A percentile compares a stretch with the other conserved stretches of the same genome.
Conservation (phyloP, 306 rosid species). For the Quercus variabilis region DNA sequence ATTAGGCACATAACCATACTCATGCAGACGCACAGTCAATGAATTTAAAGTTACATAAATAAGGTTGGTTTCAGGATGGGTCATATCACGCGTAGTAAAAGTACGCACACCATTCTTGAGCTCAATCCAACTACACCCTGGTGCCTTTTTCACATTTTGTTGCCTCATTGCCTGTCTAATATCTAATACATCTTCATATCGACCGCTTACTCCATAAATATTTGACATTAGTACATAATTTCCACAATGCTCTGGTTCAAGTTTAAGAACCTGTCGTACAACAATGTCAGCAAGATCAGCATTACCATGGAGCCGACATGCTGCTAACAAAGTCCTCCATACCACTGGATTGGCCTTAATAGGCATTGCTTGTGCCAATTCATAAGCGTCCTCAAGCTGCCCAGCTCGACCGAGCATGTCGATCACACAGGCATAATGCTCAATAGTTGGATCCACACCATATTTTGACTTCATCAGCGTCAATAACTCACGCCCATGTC, state of each 20-base stretch:
- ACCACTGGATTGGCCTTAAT: constrained; percentile 60
- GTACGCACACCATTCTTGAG: constrained; percentile 67
- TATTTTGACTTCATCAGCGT: constrained; percentile 53
- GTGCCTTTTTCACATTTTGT: constrained; percentile 71
- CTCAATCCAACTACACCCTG: constrained; percentile 91
- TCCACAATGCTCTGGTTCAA: constrained; percentile 74
- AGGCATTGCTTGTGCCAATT: constrained; percentile 52
- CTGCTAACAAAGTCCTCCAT: constrained; percentile 80
- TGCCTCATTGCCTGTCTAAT: constrained; percentile 69
- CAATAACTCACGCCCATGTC: constrained; percentile 59
- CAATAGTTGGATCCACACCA: constrained; percentile 64
- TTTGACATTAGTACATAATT: constrained; percentile 76
- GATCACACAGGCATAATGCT: constrained; percentile 74
- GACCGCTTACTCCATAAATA: constrained; percentile 62
- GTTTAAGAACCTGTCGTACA: constrained; percentile 52
- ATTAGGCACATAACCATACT: constrained; percentile 45
- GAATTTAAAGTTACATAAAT: constrained; percentile 64
- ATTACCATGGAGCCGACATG: constrained; percentile 64
- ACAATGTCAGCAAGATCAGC: constrained; percentile 61
- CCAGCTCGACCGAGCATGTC: constrained; percentile 92
- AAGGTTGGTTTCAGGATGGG: constrained; percentile 49
- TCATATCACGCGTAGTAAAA: constrained; percentile 64
- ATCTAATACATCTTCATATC: constrained; percentile 62
- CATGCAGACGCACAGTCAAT: constrained; percentile 57
- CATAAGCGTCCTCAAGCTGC: constrained; percentile 54